Evolutionary conservation across 805 yeast genomes (phyloP), one percentile per base, ranked within the genome.

Genomic region (Monosporozyma servazzii): DNA sequence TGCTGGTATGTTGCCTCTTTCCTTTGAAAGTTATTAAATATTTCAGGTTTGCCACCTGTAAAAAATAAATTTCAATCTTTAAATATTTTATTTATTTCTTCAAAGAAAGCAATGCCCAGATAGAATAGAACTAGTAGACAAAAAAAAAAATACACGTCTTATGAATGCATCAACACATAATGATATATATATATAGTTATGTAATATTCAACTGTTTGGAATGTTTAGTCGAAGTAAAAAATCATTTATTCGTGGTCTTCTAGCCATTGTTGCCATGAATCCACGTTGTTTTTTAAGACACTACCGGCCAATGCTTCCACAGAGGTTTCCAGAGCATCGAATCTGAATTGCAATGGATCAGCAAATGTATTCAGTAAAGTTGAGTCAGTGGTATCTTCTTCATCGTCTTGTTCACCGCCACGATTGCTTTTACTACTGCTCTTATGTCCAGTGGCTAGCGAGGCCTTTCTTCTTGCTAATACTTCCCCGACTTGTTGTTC

Each of bases 201-300:
- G 37, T 33, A n/a, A 37, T n/a, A 39, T n/a, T 17, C 17, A 18
- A 37, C 9, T 20, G 15, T 2, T 37, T 37, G 18, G 7, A 37
- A 17, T 17, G 15, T 18, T 20, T 37, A 18, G 40, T 4, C n/a
- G 8, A 18, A 17, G 8, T 17, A 37, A 20, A 37, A 2, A 11
- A 23, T 5, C n/a, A 13, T 6, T 37, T 20, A 37, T 37, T 37
- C 41, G 18, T 40, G 36, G 9, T 84, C 90, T 56, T 81, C 84
- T 33, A 90, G 73, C 96, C 96, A 90, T 56, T 81, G 75, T 56
- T 76, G 79, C 88, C 96, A 86, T 18, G 70, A 69, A 4, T 70
- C 76, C 37, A 77, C 68, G 31, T 82, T 77, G 15, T 71, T 69
- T 57, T 80, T 79, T 61, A 73, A 68, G 2, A 86, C 85, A 56